Evolutionary conservation across 257 asterid species (phyloP), one percentile per base, ranked within the genome.

Genomic region (Ehretia macrophylla): DNA sequence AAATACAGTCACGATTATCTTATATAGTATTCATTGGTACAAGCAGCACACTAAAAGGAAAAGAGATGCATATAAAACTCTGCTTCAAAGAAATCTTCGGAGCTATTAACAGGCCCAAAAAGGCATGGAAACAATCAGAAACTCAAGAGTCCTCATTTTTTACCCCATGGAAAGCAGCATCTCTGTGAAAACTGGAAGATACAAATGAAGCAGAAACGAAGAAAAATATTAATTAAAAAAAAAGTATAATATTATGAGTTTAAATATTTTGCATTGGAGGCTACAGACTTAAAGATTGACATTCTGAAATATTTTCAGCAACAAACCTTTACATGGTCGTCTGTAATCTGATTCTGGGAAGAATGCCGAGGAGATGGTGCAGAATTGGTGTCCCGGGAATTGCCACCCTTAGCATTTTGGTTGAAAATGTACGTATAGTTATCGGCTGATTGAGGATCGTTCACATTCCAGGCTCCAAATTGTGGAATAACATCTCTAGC

Each of bases 381-480:
- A 42, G 47, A 14, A 42, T 42, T 42, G 47, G 47, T 42, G 4
- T 42, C 16, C 16, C 16, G 14, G 5, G 11, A 4, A 6, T 27
- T 81, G 84, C 79, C 75, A 83, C 91, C 64, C 79, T 81, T 0
- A 88, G 78, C 52, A 85, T 83, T 53, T 77, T 59, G 47, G 70
- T 87, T 72, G 68, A 90, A 90, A 56, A 85, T 85, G 67, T 75
- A 80, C 17, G 96, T 83, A 76, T 77, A 87, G 67, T 85, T 79
- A 20, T 87, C 98, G 11, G 96, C 94, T 0, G 94, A 69, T 51
- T 78, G 81, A 48, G 96, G 91, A 66, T 85, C 72, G 0, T 60
- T 83, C 45, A 84, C 96, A 17, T 90, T 75, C 98, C 98, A 90
- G 16, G 72, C 91, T 0, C 98, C 98, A 55, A 90, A 90, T 82